These are phyloP conservation scores for Trichoderma guizhouense DNA, from an alignment of 2,329 filamentous ascomycete species.

Conservation along the genomic window DNA sequence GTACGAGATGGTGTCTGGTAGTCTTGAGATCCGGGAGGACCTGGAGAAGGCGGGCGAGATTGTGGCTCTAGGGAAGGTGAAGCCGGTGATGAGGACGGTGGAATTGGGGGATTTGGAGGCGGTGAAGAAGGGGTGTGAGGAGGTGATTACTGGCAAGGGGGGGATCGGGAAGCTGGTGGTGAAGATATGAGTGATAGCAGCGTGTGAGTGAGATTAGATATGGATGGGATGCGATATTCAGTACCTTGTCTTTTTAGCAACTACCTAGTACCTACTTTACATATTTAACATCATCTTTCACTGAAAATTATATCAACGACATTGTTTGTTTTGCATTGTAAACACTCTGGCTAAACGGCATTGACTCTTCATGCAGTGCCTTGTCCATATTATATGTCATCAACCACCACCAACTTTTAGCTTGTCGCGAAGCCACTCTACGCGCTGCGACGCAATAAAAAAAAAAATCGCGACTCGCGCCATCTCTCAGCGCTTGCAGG, in stretches of 20 bases:
- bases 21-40: conserved; percentile 39
- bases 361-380: not conserved
- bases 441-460: not conserved
- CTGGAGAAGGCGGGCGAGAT: conserved; percentile 40
- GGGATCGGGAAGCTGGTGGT: conserved; percentile 31
- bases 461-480: conserved; percentile 16
- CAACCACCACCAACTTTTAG: not conserved
- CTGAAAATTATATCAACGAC: not conserved
- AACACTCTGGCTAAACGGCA: not conserved
- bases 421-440: not conserved
- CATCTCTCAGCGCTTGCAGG: not conserved
- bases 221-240: not conserved
- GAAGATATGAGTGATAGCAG: conserved; percentile 15
- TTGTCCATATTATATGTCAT: not conserved
- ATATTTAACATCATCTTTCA: not conserved
- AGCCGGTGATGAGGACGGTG: conserved; percentile 40
- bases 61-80: conserved; percentile 42
- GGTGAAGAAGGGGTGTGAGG: conserved; percentile 39
- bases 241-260: not conserved
- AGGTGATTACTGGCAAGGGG: conserved; percentile 31
- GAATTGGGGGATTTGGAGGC: conserved; percentile 42
- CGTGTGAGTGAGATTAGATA: too few relatives aligned
- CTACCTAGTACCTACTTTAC: too few relatives aligned
- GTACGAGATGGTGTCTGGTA: conserved; percentile 45
- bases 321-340: not conserved